Evolutionary conservation across 441 rosid species (phyloP).

Genomic region (Pelargonium australe): DNA sequence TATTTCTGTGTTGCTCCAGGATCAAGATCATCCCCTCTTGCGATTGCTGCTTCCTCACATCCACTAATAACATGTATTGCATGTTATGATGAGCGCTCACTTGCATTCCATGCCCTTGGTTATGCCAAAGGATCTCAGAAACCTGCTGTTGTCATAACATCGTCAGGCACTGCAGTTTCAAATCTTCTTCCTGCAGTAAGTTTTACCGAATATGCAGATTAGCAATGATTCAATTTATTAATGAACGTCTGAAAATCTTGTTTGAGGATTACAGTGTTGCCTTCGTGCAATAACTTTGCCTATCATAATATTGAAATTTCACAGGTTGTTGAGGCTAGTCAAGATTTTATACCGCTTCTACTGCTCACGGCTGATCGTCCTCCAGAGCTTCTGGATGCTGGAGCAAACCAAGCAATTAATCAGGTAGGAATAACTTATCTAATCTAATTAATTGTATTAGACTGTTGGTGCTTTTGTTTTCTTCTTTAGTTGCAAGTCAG

Average conservation of each 20-base stretch:
- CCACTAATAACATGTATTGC: conserved; percentile 65
- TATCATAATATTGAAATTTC: conserved; percentile 4
- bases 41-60: conserved; percentile 87
- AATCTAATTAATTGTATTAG: not conserved
- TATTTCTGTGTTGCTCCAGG: conserved; percentile 97
- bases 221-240: conserved; percentile 12
- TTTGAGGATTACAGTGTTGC: not conserved
- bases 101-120: conserved; percentile 93
- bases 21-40: conserved; percentile 94
- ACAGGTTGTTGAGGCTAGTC: conserved; percentile 98
- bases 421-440: conserved; percentile 43
- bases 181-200: conserved; percentile 99
- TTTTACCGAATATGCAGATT: conserved; percentile 18
- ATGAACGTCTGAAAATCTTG: not conserved
- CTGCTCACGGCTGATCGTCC: conserved; percentile 98
- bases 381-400: conserved; percentile 84
- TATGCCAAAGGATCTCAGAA: conserved; percentile 78
- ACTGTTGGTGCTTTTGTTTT: not conserved
- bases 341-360: conserved; percentile 83
- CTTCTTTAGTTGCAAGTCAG: not conserved
- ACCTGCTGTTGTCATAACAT: conserved; percentile 82
- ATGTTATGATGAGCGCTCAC: conserved; percentile 93
- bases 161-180: conserved; percentile 98
- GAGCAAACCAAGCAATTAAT: conserved; percentile 93
- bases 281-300: conserved; percentile 7